Evolutionary conservation across 805 yeast species (phyloP).

Genomic region (Metschnikowia baotianmanensis): DNA sequence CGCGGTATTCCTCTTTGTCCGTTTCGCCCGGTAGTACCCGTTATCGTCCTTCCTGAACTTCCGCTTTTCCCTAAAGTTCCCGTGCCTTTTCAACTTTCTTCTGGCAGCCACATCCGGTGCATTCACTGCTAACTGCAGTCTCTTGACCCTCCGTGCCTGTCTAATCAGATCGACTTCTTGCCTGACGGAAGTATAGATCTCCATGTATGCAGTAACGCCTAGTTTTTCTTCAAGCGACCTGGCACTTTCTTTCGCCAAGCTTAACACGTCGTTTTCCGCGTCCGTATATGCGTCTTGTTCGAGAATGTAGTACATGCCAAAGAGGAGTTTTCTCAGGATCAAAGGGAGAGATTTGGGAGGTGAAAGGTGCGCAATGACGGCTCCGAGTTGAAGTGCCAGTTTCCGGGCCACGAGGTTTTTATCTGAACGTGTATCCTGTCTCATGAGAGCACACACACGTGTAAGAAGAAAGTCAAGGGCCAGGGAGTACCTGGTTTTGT

Average conservation of each 20-base stretch:
- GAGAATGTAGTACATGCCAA: conserved; percentile 51
- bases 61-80: conserved; percentile 72
- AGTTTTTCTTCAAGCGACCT: conserved; percentile 63
- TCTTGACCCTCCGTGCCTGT: conserved; percentile 69
- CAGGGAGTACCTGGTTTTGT: conserved; percentile 20
- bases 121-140: conserved; percentile 70
- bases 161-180: conserved; percentile 59
- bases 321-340: conserved; percentile 49
- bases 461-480: conserved; percentile 61
- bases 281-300: conserved; percentile 48
- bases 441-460: conserved; percentile 60
- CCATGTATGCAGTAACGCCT: conserved; percentile 68
- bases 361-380: conserved; percentile 57
- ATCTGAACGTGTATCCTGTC: conserved; percentile 58
- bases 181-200: conserved; percentile 61
- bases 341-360: conserved; percentile 37
- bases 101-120: conserved; percentile 83
- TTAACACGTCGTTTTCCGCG: conserved; percentile 50
- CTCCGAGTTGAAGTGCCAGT: conserved; percentile 66
- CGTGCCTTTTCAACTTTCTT: conserved; percentile 74
- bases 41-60: conserved; percentile 70
- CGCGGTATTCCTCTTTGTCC: conserved; percentile 31
- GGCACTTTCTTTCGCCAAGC: conserved; percentile 62
- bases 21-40: conserved; percentile 70
- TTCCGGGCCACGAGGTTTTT: conserved; percentile 60